Conservation (phyloP, 225 moss, liverwort and hornwort genomes). For the Pseudisothecium myosuroides region DNA sequence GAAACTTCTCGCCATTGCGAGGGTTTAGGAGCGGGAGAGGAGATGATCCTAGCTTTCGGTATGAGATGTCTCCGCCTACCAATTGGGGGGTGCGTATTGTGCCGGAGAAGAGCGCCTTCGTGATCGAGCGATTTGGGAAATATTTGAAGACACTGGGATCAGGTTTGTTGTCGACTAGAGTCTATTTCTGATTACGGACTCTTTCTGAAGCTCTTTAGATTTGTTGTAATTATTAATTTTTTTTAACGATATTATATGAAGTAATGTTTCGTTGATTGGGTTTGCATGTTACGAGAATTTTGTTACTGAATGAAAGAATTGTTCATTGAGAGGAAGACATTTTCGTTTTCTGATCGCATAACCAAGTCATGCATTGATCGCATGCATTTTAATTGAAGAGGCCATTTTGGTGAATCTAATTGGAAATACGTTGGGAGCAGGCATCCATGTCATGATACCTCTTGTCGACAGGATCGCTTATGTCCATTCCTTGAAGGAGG, state of each 20-base stretch:
- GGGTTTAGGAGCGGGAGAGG: constrained; percentile 42
- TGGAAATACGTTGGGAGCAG: constrained; percentile 25
- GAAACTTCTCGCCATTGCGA: constrained; percentile 2
- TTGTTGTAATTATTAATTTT: neutral
- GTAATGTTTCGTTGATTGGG: neutral
- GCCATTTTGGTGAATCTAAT: neutral
- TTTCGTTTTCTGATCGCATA: neutral
- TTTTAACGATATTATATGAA: neutral
- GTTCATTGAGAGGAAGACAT: neutral
- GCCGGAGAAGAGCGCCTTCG: constrained; percentile 98
- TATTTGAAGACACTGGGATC: constrained; percentile 91
- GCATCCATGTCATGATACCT: constrained; percentile 92
- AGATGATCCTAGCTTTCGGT: constrained; percentile 66
- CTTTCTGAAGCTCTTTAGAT: neutral
- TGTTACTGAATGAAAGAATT: neutral
- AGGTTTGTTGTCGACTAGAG: constrained; percentile 12
- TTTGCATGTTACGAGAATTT: neutral
- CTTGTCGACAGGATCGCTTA: constrained; percentile 91
- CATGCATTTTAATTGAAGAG: neutral
- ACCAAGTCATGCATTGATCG: neutral
- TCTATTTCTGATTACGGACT: neutral
- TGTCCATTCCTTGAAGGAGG: constrained; percentile 96
- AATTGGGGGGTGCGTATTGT: constrained; percentile 98
- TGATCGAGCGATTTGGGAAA: constrained; percentile 98
- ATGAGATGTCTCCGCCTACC: constrained; percentile 74